These are phyloP conservation scores for Corchorus capsularis DNA, from an alignment of 345 rosid species.

Conservation along the genomic window DNA sequence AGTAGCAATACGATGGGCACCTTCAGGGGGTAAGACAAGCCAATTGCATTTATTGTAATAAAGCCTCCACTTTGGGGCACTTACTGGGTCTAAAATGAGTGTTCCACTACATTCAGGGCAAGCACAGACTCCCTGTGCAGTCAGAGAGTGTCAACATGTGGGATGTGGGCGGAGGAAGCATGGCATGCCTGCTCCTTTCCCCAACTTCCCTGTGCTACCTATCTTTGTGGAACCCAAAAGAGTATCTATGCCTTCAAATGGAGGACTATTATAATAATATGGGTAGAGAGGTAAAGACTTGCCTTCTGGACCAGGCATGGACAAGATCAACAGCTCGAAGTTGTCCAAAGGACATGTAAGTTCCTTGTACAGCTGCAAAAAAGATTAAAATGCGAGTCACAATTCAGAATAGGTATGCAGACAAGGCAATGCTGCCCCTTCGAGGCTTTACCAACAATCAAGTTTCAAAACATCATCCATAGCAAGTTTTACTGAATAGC, in stretches of 20 bases:
- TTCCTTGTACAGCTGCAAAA: slow-evolving; percentile 91
- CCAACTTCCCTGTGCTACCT: slow-evolving; percentile 44
- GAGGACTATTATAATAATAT: slow-evolving; percentile 88
- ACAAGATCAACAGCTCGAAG: slow-evolving; percentile 88
- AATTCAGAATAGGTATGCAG: too few relatives aligned
- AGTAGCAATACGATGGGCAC: slow-evolving; percentile 83
- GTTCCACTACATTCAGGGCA: slow-evolving; percentile 96
- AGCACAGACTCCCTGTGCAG: slow-evolving; percentile 93
- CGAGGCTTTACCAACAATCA: not conserved
- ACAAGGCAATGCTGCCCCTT: not conserved
- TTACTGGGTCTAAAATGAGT: slow-evolving; percentile 78
- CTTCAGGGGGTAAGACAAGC: slow-evolving; percentile 86
- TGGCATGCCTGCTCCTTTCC: slow-evolving; percentile 91
- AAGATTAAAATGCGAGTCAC: slow-evolving; percentile 16
- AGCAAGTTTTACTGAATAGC: too few relatives aligned
- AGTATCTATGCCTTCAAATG: slow-evolving; percentile 80
- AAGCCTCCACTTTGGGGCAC: slow-evolving; percentile 95
- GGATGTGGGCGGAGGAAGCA: slow-evolving; percentile 95
- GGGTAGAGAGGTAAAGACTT: slow-evolving; percentile 95
- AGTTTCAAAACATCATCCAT: not conserved
- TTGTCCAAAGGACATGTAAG: slow-evolving; percentile 89
- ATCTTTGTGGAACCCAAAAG: slow-evolving; percentile 54
- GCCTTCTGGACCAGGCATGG: slow-evolving; percentile 92
- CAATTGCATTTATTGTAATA: slow-evolving; percentile 93
- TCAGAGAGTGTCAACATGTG: slow-evolving; percentile 76